A percentile compares a stretch with the other conserved stretches of the same genome.
Evolutionary conservation across 2,329 filamentous ascomycete genomes (phyloP).

Genomic region (Chaetomiaceae sp.): DNA sequence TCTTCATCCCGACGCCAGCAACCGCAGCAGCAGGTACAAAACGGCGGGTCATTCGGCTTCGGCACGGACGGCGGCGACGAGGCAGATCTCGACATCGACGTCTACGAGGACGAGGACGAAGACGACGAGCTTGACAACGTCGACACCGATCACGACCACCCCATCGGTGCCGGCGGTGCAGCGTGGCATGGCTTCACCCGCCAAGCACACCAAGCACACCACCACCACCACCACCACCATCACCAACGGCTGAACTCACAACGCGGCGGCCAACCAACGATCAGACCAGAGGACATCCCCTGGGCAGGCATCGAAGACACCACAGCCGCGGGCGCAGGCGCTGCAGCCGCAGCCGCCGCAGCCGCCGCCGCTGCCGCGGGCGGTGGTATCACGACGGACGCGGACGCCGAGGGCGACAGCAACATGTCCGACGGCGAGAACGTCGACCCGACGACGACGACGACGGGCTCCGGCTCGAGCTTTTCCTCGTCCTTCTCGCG

Average conservation of each 20-base stretch:
- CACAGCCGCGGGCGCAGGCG: neutral
- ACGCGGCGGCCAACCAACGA: too few relatives aligned
- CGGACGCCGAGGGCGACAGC: constrained; percentile 9
- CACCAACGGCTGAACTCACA: constrained; percentile 13
- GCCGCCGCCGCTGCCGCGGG: neutral
- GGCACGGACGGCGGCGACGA: constrained; percentile 25
- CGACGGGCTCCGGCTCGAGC: too few relatives aligned
- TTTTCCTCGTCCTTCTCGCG: too few relatives aligned
- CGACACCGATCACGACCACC: constrained; percentile 21
- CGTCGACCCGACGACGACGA: constrained; percentile 42
- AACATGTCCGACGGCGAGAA: constrained; percentile 48
- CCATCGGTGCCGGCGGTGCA: too few relatives aligned
- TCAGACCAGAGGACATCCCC: constrained; percentile 49
- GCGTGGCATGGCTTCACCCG: constrained; percentile 14
- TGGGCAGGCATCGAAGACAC: constrained; percentile 54
- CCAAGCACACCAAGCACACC: neutral
- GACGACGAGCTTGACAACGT: constrained; percentile 30
- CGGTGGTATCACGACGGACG: neutral
- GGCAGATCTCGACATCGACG: constrained; percentile 28
- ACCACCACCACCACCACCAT: neutral
- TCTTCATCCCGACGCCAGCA: too few relatives aligned
- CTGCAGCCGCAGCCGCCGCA: too few relatives aligned
- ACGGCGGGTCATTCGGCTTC: constrained; percentile 14
- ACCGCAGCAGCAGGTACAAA: neutral
- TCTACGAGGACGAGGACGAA: constrained; percentile 31